Base-by-base conservation (phyloP, 2,329 filamentous ascomycete genomes). In the Cylindrodendrum hubeiense region DNA sequence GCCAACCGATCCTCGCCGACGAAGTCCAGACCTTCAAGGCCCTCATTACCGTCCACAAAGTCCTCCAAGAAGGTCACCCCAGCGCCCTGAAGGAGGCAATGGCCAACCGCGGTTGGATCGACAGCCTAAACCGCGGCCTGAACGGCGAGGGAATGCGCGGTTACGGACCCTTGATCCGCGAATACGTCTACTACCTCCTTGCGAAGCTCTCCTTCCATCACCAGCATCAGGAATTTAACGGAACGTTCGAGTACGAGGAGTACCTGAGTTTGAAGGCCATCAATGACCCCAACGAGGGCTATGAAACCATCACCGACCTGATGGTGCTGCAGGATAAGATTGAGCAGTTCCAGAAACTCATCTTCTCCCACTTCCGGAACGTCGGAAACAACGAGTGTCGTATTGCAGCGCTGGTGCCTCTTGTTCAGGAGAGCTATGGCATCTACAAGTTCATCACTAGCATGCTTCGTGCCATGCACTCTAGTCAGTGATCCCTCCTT, bases 371-470 rank as follows among this genome's bases (percentile, higher is more conserved):
- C 80, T 98, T 99, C 82, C 91, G 95, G 65, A 90, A 91, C 70
- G 93, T 95, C 26, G 91, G 92, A 51, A 97, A 97, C 82, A 99
- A 98, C 76, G 96, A 99, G 80, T 98, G 95, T 80, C 89, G 95
- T 67, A 99, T 99, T 75, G 97, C 95, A 15, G 93, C 96, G 1
- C 83, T 99, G 57, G 95, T 98, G 22, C 94, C 95, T 3, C 84
- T 99, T 46, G 96, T 99, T 3, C 94, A 97, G 78, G 96, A 99
- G 84, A 98, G 94, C 79, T 99, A 98, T 80, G 96, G 96, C 51
- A 98, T 99, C 73, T 99, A 99, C 86, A 98, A 98, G 81, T 99
- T 99, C 79, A 95, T 98, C 70, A 99, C 96, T 0, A 99, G 96
- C 91, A 99, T 99, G 96, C 83, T 99, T 67, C 90, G 96, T 60